Conservation (phyloP, 1,139 yeast genomes). For the Taiozyma sp. region DNA sequence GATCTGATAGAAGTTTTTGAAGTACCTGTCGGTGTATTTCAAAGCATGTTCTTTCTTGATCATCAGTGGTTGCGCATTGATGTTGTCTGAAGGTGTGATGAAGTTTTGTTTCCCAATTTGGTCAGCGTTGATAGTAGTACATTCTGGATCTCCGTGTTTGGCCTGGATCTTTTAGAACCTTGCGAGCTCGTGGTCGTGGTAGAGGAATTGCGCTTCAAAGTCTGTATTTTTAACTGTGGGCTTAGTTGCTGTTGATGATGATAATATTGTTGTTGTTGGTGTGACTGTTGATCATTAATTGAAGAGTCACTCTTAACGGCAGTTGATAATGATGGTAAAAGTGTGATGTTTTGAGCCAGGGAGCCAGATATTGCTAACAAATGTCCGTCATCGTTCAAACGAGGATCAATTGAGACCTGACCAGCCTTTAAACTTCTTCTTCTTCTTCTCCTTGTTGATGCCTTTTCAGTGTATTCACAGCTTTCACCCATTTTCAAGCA, state of each 20-base stretch:
- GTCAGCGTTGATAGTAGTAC: constrained; percentile 19
- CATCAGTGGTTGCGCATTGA: constrained; percentile 8
- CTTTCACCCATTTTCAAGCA: constrained; percentile 31
- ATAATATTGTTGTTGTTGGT: not conserved
- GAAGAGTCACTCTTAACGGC: not conserved
- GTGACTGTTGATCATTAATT: not conserved
- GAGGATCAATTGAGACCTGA: not conserved
- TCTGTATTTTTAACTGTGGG: not conserved
- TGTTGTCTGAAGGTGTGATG: constrained; percentile 1
- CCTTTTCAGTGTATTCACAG: constrained; percentile 17
- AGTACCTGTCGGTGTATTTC: constrained; percentile 14
- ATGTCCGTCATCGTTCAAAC: not conserved
- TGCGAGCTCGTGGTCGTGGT: not conserved
- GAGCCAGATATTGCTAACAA: not conserved
- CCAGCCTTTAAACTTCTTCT: not conserved
- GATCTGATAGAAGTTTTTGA: constrained; percentile 9
- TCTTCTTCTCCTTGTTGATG: constrained; percentile 1
- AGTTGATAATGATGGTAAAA: not conserved
- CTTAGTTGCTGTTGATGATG: not conserved
- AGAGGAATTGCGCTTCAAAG: not conserved
- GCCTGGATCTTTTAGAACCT: not conserved
- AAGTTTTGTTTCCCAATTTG: constrained; percentile 16
- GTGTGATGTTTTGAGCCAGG: not conserved
- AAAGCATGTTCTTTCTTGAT: constrained; percentile 12
- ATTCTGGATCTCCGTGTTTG: constrained; percentile 16